Conservation (phyloP, 495 filamentous ascomycete species). For the Podospora pseudopauciseta region DNA sequence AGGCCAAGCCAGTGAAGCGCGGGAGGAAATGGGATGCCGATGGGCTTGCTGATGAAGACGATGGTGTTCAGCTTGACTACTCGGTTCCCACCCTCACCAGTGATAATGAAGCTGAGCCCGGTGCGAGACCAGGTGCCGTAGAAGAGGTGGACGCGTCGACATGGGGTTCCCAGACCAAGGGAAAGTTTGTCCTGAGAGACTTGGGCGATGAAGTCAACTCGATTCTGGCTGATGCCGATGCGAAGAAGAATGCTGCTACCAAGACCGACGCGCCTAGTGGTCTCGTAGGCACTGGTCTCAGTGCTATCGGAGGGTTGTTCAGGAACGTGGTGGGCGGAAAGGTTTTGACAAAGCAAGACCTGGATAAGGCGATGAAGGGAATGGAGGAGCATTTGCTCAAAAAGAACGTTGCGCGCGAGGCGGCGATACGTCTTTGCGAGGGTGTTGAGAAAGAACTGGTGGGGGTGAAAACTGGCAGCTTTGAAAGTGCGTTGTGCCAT, state of each 20-base stretch:
- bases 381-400: constrained; percentile 94
- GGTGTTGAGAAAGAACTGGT: constrained; percentile 85
- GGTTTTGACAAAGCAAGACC: constrained; percentile 76
- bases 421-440: constrained; percentile 85
- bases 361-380: constrained; percentile 85
- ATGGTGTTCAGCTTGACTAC: constrained; percentile 80
- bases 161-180: constrained; percentile 84
- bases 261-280: constrained; percentile 48
- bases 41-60: constrained; percentile 82
- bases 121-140: constrained; percentile 46
- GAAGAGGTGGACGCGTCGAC: constrained; percentile 72
- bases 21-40: constrained; percentile 88
- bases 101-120: constrained; percentile 51
- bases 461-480: constrained; percentile 86
- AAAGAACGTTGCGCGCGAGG: constrained; percentile 96
- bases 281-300: constrained; percentile 71
- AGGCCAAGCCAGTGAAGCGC: constrained; percentile 68
- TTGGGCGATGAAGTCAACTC: constrained; percentile 89
- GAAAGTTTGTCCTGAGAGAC: constrained; percentile 91
- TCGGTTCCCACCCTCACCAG: constrained; percentile 55
- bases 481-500: constrained; percentile 63
- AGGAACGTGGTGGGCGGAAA: constrained; percentile 93
- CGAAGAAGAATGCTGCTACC: constrained; percentile 56
- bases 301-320: constrained; percentile 80
- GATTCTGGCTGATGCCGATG: constrained; percentile 70